Conservation (phyloP, 2,329 filamentous ascomycete genomes). For the Aspergillus neoniger region DNA sequence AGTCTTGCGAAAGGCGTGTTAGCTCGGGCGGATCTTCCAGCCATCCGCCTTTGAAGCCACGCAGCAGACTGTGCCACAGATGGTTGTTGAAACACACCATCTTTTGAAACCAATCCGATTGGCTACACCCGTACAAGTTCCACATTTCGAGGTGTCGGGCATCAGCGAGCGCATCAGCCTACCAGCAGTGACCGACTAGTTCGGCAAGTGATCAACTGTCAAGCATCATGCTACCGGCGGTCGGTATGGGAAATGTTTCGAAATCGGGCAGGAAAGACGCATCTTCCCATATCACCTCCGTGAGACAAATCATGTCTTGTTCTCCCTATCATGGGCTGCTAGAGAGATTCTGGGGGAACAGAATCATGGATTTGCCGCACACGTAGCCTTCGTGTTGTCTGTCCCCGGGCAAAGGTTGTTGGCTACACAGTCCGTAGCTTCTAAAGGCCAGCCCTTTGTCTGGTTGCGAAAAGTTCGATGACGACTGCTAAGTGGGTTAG, state of each 20-base stretch:
- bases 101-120: slow-evolving; percentile 21
- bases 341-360: slow-evolving; percentile 15
- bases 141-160: slow-evolving; percentile 29
- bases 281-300: slow-evolving; percentile 1
- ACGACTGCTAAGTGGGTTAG: background rate
- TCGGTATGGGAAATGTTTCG: background rate
- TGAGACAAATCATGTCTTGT: background rate
- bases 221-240: background rate
- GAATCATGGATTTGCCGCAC: slow-evolving; percentile 1
- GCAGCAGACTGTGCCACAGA: slow-evolving; percentile 36
- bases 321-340: slow-evolving; percentile 1
- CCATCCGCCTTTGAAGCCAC: slow-evolving; percentile 32
- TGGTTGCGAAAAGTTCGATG: background rate
- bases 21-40: slow-evolving; percentile 50
- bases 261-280: slow-evolving; percentile 6
- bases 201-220: background rate
- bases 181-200: slow-evolving; percentile 39
- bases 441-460: background rate
- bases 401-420: background rate
- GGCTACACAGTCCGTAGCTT: background rate
- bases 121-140: slow-evolving; percentile 27
- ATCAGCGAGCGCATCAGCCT: slow-evolving; percentile 59
- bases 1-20: slow-evolving; percentile 49
- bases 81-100: slow-evolving; percentile 30
- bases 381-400: background rate